phyloP scores from a whole-genome alignment of 179 eudicot species.

The Spinacia oleracea region DNA sequence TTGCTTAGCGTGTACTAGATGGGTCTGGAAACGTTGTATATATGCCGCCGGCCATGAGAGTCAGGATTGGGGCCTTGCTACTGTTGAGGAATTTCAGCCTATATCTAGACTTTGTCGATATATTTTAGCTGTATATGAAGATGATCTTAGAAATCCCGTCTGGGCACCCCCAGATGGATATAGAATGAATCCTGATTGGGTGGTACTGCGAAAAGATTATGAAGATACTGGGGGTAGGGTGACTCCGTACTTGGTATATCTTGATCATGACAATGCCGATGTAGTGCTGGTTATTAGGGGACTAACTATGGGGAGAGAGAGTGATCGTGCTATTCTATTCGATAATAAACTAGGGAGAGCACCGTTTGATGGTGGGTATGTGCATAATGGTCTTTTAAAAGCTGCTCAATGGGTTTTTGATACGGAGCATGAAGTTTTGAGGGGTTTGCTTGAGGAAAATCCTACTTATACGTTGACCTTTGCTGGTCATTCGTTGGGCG shows the following conservation, averaged over 20 bases:
- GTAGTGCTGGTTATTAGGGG: constrained; percentile 78
- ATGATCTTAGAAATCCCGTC: constrained; percentile 72
- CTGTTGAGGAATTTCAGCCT: constrained; percentile 68
- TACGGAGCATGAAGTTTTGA: constrained; percentile 55
- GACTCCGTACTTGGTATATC: constrained; percentile 73
- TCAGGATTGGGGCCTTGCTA: constrained; percentile 75
- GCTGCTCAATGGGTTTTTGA: constrained; percentile 81
- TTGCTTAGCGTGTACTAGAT: constrained; percentile 84
- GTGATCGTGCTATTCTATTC: constrained; percentile 64
- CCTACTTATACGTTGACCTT: constrained; percentile 70
- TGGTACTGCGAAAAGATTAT: constrained; percentile 50
- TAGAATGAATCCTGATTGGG: constrained; percentile 74
- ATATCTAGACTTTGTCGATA: constrained; percentile 65
- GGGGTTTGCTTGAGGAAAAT: constrained; percentile 54
- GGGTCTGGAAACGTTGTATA: constrained; percentile 81
- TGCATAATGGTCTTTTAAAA: constrained; percentile 81
- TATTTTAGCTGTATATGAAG: constrained; percentile 70
- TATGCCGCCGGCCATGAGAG: constrained; percentile 86
- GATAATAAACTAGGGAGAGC: constrained; percentile 85
- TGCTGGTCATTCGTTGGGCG: constrained; percentile 90
- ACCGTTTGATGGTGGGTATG: constrained; percentile 78
- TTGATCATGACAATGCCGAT: constrained; percentile 74
- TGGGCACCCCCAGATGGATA: constrained; percentile 94
- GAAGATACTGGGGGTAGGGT: constrained; percentile 59
- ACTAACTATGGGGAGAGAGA: constrained; percentile 67